phyloP scores from a whole-genome alignment of 768 basidiomycete species.

The Pleurotus giganteus region DNA sequence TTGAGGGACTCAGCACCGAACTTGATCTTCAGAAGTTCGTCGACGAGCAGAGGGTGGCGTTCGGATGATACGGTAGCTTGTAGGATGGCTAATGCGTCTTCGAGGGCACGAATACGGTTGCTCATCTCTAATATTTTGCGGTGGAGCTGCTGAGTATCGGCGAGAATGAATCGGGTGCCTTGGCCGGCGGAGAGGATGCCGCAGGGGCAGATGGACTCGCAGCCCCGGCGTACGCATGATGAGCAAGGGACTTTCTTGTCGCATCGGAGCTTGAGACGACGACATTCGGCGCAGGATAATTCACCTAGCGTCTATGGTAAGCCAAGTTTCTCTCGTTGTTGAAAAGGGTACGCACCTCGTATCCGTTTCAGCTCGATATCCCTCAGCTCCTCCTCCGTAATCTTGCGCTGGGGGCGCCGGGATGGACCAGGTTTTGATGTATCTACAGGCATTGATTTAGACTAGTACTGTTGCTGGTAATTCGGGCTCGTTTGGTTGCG shows the following conservation, averaged over 20 bases:
- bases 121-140: slow-evolving; percentile 66
- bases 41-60: slow-evolving; percentile 56
- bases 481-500: not conserved
- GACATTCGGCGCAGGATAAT: slow-evolving; percentile 53
- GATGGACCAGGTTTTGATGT: slow-evolving; percentile 35
- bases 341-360: slow-evolving; percentile 29
- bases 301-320: slow-evolving; percentile 31
- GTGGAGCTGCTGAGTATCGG: slow-evolving; percentile 65
- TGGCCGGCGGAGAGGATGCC: slow-evolving; percentile 52
- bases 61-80: slow-evolving; percentile 56
- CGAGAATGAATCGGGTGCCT: slow-evolving; percentile 60
- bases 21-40: slow-evolving; percentile 54
- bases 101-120: slow-evolving; percentile 64
- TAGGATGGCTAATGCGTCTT: slow-evolving; percentile 63
- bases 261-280: slow-evolving; percentile 44
- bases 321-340: slow-evolving; percentile 1
- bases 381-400: slow-evolving; percentile 49
- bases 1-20: slow-evolving; percentile 52
- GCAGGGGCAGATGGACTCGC: slow-evolving; percentile 66
- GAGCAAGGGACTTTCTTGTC: slow-evolving; percentile 52
- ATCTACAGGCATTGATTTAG: slow-evolving; percentile 42
- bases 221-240: slow-evolving; percentile 54
- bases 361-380: slow-evolving; percentile 52
- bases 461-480: slow-evolving; percentile 7
- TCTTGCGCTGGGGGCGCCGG: slow-evolving; percentile 37